Percentiles rank a stretch among this genome's conserved stretches.
Conservation (phyloP, 768 basidiomycete genomes). For the Tricholoma sp. region DNA sequence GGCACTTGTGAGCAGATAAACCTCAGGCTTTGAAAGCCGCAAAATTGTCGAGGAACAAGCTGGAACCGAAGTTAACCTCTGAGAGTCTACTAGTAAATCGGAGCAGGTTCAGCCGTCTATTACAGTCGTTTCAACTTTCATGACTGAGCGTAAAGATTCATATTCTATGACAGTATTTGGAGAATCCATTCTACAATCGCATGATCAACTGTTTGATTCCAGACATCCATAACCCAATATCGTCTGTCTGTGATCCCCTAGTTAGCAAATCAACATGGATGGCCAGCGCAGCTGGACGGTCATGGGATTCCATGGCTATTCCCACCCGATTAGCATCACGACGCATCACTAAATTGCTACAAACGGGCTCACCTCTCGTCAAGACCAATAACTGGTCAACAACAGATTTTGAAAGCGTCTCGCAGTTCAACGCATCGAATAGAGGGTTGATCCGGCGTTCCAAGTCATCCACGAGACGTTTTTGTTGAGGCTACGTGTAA, state of each 20-base stretch:
- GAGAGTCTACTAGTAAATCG: too few relatives aligned
- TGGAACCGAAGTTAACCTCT: too few relatives aligned
- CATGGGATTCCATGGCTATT: slow-evolving; percentile 75
- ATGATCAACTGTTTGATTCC: slow-evolving; percentile 85
- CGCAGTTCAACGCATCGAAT: slow-evolving; percentile 90
- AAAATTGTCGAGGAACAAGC: too few relatives aligned
- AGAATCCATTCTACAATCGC: slow-evolving; percentile 39
- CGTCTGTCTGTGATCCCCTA: slow-evolving; percentile 70
- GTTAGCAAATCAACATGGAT: slow-evolving; percentile 87
- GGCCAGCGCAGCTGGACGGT: slow-evolving; percentile 71
- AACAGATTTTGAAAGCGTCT: slow-evolving; percentile 66
- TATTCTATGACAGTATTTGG: not conserved
- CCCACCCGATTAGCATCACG: slow-evolving; percentile 2
- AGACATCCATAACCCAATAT: slow-evolving; percentile 85
- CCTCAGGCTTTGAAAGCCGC: too few relatives aligned
- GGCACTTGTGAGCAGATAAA: too few relatives aligned
- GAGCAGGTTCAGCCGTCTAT: too few relatives aligned
- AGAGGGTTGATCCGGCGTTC: slow-evolving; percentile 81
- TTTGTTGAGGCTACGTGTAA: slow-evolving; percentile 67
- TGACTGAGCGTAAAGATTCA: too few relatives aligned
- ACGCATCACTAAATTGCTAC: not conserved
- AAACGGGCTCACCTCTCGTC: slow-evolving; percentile 51
- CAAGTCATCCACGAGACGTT: slow-evolving; percentile 79
- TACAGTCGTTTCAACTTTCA: too few relatives aligned
- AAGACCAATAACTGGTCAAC: slow-evolving; percentile 70